Evolutionary conservation across 2,329 filamentous ascomycete species (phyloP).

Genomic region (Colletotrichum melonis): DNA sequence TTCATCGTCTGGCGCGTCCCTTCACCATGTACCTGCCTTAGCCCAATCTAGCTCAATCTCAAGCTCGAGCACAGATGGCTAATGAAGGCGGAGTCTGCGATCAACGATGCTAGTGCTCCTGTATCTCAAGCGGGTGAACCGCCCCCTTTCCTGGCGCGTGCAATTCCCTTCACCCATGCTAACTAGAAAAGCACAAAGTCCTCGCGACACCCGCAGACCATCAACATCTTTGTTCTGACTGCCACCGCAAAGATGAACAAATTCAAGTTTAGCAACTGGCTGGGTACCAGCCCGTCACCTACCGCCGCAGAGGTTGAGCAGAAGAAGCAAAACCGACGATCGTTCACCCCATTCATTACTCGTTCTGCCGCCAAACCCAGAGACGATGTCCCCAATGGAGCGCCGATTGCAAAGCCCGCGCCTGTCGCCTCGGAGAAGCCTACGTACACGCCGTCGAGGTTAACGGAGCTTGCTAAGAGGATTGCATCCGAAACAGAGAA

Average conservation of each 20-base stretch:
- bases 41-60: not conserved
- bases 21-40: not conserved
- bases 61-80: not conserved
- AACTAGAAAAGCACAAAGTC: not conserved
- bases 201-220: not conserved
- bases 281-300: constrained; percentile 41
- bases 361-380: not conserved
- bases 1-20: not conserved
- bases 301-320: constrained; percentile 39
- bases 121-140: not conserved
- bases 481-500: constrained; percentile 62
- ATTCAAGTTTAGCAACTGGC: constrained; percentile 49
- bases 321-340: constrained; percentile 49
- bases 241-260: constrained; percentile 42
- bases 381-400: not conserved
- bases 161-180: not conserved
- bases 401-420: not conserved
- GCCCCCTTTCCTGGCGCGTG: not conserved
- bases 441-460: constrained; percentile 45
- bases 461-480: constrained; percentile 58
- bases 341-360: constrained; percentile 44
- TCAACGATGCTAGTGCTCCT: not conserved
- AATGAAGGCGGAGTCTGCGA: not conserved
- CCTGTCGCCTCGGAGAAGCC: not conserved
- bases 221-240: not conserved